These are phyloP conservation scores for Stachybotrys chlorohalonatus DNA, from an alignment of 2,329 filamentous ascomycete genomes.

Conservation along the genomic window DNA sequence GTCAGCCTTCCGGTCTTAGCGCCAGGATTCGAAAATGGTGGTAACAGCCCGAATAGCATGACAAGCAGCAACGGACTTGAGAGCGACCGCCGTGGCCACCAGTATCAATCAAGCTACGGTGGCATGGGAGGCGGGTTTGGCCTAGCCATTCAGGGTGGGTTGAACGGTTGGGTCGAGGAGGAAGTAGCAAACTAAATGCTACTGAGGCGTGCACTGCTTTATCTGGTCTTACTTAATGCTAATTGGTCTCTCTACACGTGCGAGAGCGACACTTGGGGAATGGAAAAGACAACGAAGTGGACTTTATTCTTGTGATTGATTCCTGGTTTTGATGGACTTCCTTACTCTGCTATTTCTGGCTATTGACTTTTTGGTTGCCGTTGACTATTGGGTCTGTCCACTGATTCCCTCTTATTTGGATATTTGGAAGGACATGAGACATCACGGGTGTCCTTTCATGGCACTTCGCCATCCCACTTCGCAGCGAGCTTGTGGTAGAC, in stretches of 20 bases:
- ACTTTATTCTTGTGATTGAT: conserved; percentile 35
- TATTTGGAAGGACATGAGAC: background rate
- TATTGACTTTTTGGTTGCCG: conserved; percentile 10
- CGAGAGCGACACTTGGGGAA: background rate
- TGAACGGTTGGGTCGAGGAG: conserved; percentile 62
- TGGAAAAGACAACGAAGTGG: conserved; percentile 19
- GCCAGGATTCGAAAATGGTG: conserved; percentile 53
- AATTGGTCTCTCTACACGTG: conserved; percentile 7
- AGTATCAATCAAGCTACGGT: conserved; percentile 56
- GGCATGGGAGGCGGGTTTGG: conserved; percentile 52
- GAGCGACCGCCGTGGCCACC: conserved; percentile 52
- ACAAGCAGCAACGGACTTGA: conserved; percentile 36
- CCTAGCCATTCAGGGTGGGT: conserved; percentile 52
- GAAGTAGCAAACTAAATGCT: conserved; percentile 48
- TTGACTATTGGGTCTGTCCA: conserved; percentile 1
- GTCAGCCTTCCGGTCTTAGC: conserved; percentile 75
- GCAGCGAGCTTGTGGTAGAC: background rate
- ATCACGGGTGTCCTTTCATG: background rate
- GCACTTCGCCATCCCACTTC: background rate
- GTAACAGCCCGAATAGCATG: conserved; percentile 39
- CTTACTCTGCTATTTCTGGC: conserved; percentile 14
- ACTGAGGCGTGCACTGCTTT: conserved; percentile 1
- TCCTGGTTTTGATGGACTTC: conserved; percentile 13
- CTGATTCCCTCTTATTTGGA: background rate
- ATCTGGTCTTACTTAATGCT: background rate